A percentile compares a stretch with the other conserved stretches of the same genome.
Conservation (phyloP, 2,329 filamentous ascomycete species). For the Aureobasidium leucospermi region DNA sequence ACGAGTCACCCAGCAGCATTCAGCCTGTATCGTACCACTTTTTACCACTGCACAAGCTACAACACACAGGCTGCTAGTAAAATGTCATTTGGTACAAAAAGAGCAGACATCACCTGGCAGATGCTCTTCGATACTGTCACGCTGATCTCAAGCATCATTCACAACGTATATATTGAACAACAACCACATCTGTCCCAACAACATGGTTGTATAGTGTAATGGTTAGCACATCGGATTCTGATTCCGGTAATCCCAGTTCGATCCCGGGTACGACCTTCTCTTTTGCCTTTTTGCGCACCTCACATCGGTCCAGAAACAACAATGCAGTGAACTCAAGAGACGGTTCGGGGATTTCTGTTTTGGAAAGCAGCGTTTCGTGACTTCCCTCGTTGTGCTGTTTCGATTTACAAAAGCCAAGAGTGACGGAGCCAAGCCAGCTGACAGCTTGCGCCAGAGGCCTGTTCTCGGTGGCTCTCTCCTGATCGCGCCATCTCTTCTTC, state of each 20-base stretch:
- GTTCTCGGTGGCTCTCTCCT: too few species aligned
- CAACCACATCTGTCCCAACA: not conserved
- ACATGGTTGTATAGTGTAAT: constrained; percentile 15
- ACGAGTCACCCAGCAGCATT: too few species aligned
- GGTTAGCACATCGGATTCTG: constrained; percentile 16
- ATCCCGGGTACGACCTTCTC: constrained; percentile 13
- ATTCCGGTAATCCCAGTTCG: constrained; percentile 15
- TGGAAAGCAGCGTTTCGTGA: not conserved
- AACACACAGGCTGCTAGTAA: too few species aligned
- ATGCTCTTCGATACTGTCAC: too few species aligned
- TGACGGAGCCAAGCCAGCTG: not conserved
- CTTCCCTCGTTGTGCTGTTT: not conserved
- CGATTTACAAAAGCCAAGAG: not conserved
- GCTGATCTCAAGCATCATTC: too few species aligned
- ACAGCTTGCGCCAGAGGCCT: not conserved
- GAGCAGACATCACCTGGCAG: too few species aligned
- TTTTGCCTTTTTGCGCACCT: not conserved
- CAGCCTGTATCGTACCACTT: too few species aligned
- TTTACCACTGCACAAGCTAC: too few species aligned
- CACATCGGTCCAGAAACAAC: too few species aligned
- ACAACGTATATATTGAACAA: not conserved
- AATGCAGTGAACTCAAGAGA: not conserved
- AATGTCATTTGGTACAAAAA: too few species aligned
- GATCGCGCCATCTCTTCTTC: not conserved
- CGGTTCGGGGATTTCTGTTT: too few species aligned